Evolutionary conservation across 1,139 yeast species (phyloP).

Genomic region (Yarrowia galli): DNA sequence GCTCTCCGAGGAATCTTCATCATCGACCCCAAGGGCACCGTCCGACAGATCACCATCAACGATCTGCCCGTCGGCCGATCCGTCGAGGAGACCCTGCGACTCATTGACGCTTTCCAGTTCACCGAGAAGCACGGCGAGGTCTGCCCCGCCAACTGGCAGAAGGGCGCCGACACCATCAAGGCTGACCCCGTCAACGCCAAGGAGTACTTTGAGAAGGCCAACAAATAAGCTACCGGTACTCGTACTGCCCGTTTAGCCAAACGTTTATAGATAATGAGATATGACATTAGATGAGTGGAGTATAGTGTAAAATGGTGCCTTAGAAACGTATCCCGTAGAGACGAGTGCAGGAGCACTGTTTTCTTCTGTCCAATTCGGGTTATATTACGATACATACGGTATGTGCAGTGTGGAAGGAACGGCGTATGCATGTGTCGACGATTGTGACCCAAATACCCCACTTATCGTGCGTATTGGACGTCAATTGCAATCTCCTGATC

Average conservation of each 20-base stretch:
- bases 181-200: slow-evolving; percentile 83
- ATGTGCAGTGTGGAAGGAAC: too few relatives aligned
- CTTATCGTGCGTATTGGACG: not conserved
- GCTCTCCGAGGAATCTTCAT: slow-evolving; percentile 97
- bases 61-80: slow-evolving; percentile 99
- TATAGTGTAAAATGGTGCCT: not conserved
- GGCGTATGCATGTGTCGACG: too few relatives aligned
- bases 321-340: not conserved
- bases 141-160: slow-evolving; percentile 99
- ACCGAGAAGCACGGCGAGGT: slow-evolving; percentile 98
- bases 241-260: not conserved
- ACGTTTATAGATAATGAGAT: slow-evolving; percentile 36
- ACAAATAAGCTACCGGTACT: slow-evolving; percentile 44
- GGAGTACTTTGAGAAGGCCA: slow-evolving; percentile 75
- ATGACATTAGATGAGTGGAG: slow-evolving; percentile 4
- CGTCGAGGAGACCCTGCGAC: slow-evolving; percentile 96
- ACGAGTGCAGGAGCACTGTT: too few relatives aligned
- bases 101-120: slow-evolving; percentile 98
- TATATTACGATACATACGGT: too few relatives aligned
- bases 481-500: slow-evolving; percentile 4
- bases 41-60: slow-evolving; percentile 96
- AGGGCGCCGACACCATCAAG: slow-evolving; percentile 94
- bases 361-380: too few relatives aligned
- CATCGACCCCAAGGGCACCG: slow-evolving; percentile 92
- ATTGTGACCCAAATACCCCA: too few relatives aligned